Evolutionary conservation across 208 protist genomes (phyloP).

Genomic region (Leishmania tarentolae): DNA sequence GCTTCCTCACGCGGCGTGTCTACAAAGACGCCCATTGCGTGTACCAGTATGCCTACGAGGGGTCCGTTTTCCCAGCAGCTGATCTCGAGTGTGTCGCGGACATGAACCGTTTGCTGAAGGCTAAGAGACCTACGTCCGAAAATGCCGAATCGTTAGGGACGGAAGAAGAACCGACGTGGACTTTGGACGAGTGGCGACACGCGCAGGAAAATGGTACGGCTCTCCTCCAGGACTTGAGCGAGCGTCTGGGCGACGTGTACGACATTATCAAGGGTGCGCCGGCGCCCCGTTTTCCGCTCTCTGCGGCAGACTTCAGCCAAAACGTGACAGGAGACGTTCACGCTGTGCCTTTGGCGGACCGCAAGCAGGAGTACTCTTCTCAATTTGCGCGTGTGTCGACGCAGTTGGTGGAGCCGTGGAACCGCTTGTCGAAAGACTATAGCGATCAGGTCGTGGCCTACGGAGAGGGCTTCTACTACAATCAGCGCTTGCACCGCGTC

Average conservation of each 20-base stretch:
- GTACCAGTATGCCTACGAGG: conserved; percentile 46
- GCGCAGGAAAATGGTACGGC: conserved; percentile 9
- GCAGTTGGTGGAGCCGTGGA: conserved; percentile 78
- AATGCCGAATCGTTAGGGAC: background rate
- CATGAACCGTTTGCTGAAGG: conserved; percentile 10
- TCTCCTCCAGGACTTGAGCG: conserved; percentile 27
- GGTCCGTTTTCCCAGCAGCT: conserved; percentile 60
- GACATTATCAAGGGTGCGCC: conserved; percentile 8
- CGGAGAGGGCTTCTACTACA: conserved; percentile 75
- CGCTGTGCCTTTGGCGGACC: background rate
- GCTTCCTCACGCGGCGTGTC: conserved; percentile 19
- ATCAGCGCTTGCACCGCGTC: conserved; percentile 60
- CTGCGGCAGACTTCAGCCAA: conserved; percentile 9
- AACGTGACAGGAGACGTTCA: conserved; percentile 2
- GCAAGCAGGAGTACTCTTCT: background rate
- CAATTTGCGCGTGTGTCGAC: conserved; percentile 14
- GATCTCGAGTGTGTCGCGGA: conserved; percentile 49
- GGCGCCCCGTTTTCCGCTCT: conserved; percentile 18
- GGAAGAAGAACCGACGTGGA: background rate
- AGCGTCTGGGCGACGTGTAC: conserved; percentile 24
- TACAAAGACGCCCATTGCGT: conserved; percentile 3
- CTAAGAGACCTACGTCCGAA: conserved; percentile 1
- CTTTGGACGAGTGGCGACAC: conserved; percentile 6
- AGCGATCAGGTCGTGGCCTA: conserved; percentile 25
- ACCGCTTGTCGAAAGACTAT: conserved; percentile 18